Conservation (phyloP, 1,139 yeast genomes). For the Saccharomyces uvarum region DNA sequence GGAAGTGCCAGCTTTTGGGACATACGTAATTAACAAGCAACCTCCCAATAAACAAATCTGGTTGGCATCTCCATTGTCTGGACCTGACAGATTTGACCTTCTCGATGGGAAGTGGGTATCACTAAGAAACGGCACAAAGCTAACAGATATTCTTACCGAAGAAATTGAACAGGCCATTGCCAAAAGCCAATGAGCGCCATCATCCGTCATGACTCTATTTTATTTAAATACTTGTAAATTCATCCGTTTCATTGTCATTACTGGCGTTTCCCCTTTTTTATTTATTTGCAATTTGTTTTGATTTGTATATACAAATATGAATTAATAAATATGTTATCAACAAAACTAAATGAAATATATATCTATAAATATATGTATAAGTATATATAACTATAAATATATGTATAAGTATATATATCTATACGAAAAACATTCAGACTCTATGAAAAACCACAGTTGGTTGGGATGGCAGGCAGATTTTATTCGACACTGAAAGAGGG, state of each 20-base stretch:
- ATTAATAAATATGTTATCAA: too few species aligned
- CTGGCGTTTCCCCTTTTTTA: not conserved
- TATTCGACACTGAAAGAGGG: too few species aligned
- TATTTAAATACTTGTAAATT: not conserved
- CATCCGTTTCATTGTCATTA: not conserved
- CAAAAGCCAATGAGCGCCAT: slow-evolving; percentile 1
- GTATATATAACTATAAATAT: not conserved
- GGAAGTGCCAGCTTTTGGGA: slow-evolving; percentile 57
- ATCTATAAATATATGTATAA: not conserved
- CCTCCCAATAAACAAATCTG: slow-evolving; percentile 92
- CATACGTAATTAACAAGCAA: slow-evolving; percentile 85
- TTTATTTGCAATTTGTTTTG: not conserved
- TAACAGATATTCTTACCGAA: slow-evolving; percentile 41
- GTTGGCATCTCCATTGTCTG: slow-evolving; percentile 88
- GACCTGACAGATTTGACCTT: slow-evolving; percentile 71
- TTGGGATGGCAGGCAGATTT: too few species aligned
- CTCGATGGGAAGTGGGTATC: slow-evolving; percentile 55
- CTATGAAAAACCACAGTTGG: not conserved
- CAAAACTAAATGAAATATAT: not conserved
- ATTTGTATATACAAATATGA: not conserved
- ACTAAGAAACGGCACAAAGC: slow-evolving; percentile 45
- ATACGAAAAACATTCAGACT: not conserved
- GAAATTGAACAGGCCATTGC: slow-evolving; percentile 41
- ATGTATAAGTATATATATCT: not conserved
- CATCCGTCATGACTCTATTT: not conserved